Base-by-base conservation (phyloP, 441 rosid species). In the Pelargonium myrrhifolium region DNA sequence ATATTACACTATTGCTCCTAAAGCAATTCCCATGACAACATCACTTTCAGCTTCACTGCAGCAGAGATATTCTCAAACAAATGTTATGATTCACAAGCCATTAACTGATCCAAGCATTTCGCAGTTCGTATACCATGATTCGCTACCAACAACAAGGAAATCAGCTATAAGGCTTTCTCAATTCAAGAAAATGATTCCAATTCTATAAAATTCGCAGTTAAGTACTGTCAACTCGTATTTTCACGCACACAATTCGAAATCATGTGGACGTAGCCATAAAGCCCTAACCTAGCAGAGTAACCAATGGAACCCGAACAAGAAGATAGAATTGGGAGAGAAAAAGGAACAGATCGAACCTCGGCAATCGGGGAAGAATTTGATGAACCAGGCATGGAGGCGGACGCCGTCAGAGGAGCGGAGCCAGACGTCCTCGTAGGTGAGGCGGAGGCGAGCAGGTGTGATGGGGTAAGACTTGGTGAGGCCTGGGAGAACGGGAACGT, bases 321-420 rank as follows among this genome's bases (percentile, higher is more conserved):
- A 49, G n/a, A 49, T 0, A 49, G 61, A 9, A 20, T 18, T 18
- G 9, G 59, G 8, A 17, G 10, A 9, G 17, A 51, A 18, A 55
- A 9, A 4, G 61, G 61, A 55, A 55, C 14, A 55, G 61, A 55
- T 55, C 47, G 62, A 56, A 90, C 99, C 99, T 83, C 82, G 88
- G 81, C 91, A 84, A 0, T 88, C 84, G 42, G 99, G 92, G 65
- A 85, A 78, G 80, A 88, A 81, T 77, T 86, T 94, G 84, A 94
- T 89, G 85, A 94, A 91, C 99, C 99, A 94, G 67, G 97, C 78
- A 71, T 94, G 97, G 65, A 94, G 99, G 31, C 87, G 89, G 67
- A 88, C 82, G 47, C 96, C 97, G 63, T 94, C 99, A 37, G 93
- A 82, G 75, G 97, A 87, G 81, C 75, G 79, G 76, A 94, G 96